These are phyloP conservation scores for Hypoxylon rubiginosum DNA, from an alignment of 2,329 filamentous ascomycete genomes.

Conservation along the genomic window DNA sequence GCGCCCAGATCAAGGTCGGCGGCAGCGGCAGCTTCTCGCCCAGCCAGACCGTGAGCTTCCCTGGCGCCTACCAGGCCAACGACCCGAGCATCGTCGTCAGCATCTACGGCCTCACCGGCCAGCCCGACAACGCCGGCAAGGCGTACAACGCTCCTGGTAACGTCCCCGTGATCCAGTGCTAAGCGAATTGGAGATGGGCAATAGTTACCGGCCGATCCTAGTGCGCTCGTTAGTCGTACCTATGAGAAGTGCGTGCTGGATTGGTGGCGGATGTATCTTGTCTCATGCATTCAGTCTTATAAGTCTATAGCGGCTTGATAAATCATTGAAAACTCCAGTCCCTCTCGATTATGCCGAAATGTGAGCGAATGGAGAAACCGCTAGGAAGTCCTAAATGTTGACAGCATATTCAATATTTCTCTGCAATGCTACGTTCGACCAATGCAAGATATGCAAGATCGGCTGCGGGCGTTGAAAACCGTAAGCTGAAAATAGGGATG, in stretches of 20 bases:
- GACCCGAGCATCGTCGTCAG: slow-evolving; percentile 62
- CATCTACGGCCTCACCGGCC: slow-evolving; percentile 60
- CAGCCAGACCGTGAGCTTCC: slow-evolving; percentile 59
- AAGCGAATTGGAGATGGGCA: slow-evolving; percentile 7
- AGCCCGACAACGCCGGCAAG: slow-evolving; percentile 59
- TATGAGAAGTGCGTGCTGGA: slow-evolving; percentile 3
- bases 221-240: slow-evolving; percentile 3
- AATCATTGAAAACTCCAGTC: not conserved
- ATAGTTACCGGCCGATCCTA: not conserved
- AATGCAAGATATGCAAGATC: not conserved
- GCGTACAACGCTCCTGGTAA: slow-evolving; percentile 57
- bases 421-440: not conserved
- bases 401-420: not conserved
- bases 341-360: not conserved
- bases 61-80: slow-evolving; percentile 59
- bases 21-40: slow-evolving; percentile 56
- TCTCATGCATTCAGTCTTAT: slow-evolving; percentile 12
- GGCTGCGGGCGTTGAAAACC: not conserved
- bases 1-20: slow-evolving; percentile 58
- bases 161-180: slow-evolving; percentile 48
- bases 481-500: not conserved
- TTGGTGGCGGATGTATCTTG: slow-evolving; percentile 13
- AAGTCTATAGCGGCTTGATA: slow-evolving; percentile 11
- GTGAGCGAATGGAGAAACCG: not conserved
- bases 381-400: not conserved